Evolutionary conservation across 2,329 filamentous ascomycete genomes (phyloP).

Genomic region (Microascus cirrosus): DNA sequence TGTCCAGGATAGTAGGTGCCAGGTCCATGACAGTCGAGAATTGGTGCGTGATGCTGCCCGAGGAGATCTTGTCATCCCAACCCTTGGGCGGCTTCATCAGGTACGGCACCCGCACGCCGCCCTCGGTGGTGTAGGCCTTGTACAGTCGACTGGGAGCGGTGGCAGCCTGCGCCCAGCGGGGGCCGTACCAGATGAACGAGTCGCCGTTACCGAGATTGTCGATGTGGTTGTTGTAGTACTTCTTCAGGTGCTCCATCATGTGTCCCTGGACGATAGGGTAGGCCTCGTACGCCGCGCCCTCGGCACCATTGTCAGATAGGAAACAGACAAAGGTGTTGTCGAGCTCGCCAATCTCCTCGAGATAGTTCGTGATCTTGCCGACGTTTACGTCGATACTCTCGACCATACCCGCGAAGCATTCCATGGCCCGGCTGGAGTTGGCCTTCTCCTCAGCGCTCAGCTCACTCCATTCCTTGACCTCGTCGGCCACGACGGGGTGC

Average conservation of each 20-base stretch:
- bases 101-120: conserved; percentile 40
- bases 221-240: conserved; percentile 37
- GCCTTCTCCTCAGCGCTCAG: conserved; percentile 31
- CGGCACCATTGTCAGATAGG: conserved; percentile 54
- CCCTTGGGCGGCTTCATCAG: conserved; percentile 22
- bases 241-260: conserved; percentile 41
- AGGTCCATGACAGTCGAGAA: conserved; percentile 39
- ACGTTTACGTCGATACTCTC: conserved; percentile 50
- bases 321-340: conserved; percentile 56
- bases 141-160: conserved; percentile 23
- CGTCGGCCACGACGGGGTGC: conserved; percentile 30
- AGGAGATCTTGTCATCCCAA: background rate
- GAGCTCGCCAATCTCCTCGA: conserved; percentile 42
- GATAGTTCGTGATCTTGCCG: conserved; percentile 34
- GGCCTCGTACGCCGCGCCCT: no score
- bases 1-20: conserved; percentile 28
- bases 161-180: conserved; percentile 35
- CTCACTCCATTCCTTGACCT: conserved; percentile 26
- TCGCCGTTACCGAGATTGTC: conserved; percentile 45
- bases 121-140: conserved; percentile 26
- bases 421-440: conserved; percentile 43
- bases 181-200: conserved; percentile 51
- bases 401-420: conserved; percentile 54
- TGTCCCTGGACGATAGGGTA: conserved; percentile 43
- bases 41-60: conserved; percentile 22